Conservation (phyloP, 2,329 filamentous ascomycete genomes). For the Penicillium brasilianum region DNA sequence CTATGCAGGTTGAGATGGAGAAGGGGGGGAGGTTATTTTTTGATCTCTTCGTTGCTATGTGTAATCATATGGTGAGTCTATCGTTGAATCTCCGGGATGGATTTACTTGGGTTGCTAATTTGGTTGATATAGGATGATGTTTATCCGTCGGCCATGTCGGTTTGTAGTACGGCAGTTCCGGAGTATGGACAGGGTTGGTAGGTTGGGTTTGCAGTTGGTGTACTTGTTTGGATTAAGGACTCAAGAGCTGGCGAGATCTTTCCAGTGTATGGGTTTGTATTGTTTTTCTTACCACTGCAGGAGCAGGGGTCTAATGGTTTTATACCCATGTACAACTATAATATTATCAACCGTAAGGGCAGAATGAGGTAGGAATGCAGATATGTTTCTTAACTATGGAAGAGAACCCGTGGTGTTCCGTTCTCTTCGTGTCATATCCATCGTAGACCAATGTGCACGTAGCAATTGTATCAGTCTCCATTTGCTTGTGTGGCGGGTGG, state of each 20-base stretch:
- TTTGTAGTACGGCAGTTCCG: conserved; percentile 23
- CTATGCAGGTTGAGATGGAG: conserved; percentile 95
- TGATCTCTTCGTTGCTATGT: conserved; percentile 89
- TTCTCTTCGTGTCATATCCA: neutral
- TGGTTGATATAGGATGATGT: conserved; percentile 33
- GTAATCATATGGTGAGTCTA: conserved; percentile 78
- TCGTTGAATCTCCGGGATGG: neutral
- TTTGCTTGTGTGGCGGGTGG: no score
- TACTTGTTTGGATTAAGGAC: neutral
- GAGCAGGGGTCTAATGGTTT: conserved; percentile 3
- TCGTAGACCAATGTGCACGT: neutral
- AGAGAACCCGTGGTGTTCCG: neutral
- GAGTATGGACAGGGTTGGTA: conserved; percentile 6
- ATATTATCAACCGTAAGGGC: neutral
- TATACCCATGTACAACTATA: conserved; percentile 29
- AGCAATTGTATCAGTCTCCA: neutral
- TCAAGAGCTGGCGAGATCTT: neutral
- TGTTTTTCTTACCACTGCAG: conserved; percentile 2
- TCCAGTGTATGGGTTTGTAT: neutral
- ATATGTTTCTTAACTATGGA: neutral
- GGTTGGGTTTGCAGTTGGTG: neutral
- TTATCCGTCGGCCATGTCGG: conserved; percentile 21
- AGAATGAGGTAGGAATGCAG: conserved; percentile 1
- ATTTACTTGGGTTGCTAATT: neutral
- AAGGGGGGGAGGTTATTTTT: conserved; percentile 87